Percentiles rank a stretch among this genome's conserved stretches.
Conservation (phyloP, 2,329 filamentous ascomycete species). For the Penicillium sp. region DNA sequence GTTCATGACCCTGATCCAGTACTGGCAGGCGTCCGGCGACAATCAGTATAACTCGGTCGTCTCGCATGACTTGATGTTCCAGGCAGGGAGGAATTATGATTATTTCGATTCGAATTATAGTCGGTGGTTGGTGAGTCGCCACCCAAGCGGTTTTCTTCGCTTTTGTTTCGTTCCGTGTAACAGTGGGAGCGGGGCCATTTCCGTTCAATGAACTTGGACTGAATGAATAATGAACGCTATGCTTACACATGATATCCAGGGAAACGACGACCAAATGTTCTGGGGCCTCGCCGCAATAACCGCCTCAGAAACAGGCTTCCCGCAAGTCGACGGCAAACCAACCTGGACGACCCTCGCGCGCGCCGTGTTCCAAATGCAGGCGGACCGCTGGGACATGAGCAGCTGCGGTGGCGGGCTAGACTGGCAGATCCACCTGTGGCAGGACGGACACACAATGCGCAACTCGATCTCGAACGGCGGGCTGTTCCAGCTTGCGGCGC, state of each 20-base stretch:
- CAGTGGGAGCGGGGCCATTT: background rate
- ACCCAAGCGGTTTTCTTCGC: background rate
- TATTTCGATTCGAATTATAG: slow-evolving; percentile 70
- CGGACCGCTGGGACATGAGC: slow-evolving; percentile 67
- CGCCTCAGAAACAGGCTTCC: slow-evolving; percentile 75
- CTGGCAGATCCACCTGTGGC: slow-evolving; percentile 81
- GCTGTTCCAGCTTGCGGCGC: slow-evolving; percentile 62
- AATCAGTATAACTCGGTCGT: slow-evolving; percentile 70
- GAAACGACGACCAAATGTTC: slow-evolving; percentile 68
- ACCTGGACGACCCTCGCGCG: slow-evolving; percentile 77
- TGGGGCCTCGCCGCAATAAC: slow-evolving; percentile 79
- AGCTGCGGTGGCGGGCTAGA: slow-evolving; percentile 75
- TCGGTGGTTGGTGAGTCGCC: slow-evolving; percentile 29
- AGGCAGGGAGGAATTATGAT: slow-evolving; percentile 71
- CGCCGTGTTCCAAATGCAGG: slow-evolving; percentile 77
- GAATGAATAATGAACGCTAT: too few species aligned
- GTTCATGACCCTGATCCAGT: slow-evolving; percentile 71
- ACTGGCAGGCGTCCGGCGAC: slow-evolving; percentile 80
- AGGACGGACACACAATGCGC: slow-evolving; percentile 66
- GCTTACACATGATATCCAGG: slow-evolving; percentile 20
- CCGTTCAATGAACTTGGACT: too few species aligned
- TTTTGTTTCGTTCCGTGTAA: too few species aligned
- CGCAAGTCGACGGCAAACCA: slow-evolving; percentile 67
- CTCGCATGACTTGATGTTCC: slow-evolving; percentile 69
- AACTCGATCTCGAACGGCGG: slow-evolving; percentile 60